Base-by-base conservation (phyloP, 2,329 filamentous ascomycete genomes). In the Arthrobotrys sinensis region DNA sequence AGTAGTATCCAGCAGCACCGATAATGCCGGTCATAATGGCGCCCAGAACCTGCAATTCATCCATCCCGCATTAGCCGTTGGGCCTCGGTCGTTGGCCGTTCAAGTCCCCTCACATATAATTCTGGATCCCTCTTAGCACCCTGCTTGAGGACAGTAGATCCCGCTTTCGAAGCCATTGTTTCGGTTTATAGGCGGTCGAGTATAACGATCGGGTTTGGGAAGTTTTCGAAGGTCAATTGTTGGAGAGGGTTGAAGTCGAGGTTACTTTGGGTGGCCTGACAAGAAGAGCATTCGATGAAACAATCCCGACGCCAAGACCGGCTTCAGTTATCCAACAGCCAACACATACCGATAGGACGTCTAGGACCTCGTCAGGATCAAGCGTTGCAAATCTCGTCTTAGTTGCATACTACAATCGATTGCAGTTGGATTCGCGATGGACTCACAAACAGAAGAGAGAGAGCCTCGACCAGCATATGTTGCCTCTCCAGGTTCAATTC, bases 21-120 rank as follows among this genome's bases (percentile, higher is more conserved):
- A 97, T 92, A 83, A 93, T 92, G 85, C 91, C 91, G 83, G 92
- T 91, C 93, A 98, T 97, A 85, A 98, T 91, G 84, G 90, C 93
- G 80, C 94, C 89, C 81, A 99, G 92, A 83, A 98, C 90, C 96
- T 98, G 83, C 57, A 76, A 43, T 40, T 46, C 24, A 36, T 11
- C n/a, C 24, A 43, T 55, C 63, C 36, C 38, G 45, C 21, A 52
- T 69, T 45, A 69, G 65, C 45, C 48, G 40, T 60, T 36, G 36
- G 10, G 34, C 46, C 40, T 52, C 38, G 45, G 50, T 38, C 75
- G 40, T 64, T 36, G 24, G 43, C 14, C 12, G 12, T n/a, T 21
- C 40, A 19, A 19, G 38, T 28, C 50, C 38, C 80, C 89, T 81
- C 89, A 93, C 91, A 84, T 91, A 92, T 84, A 93, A 90, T 86